Evolutionary conservation across 768 basidiomycete species (phyloP), one percentile per base, ranked within the genome.

Genomic region (Cystofilobasidium macerans): DNA sequence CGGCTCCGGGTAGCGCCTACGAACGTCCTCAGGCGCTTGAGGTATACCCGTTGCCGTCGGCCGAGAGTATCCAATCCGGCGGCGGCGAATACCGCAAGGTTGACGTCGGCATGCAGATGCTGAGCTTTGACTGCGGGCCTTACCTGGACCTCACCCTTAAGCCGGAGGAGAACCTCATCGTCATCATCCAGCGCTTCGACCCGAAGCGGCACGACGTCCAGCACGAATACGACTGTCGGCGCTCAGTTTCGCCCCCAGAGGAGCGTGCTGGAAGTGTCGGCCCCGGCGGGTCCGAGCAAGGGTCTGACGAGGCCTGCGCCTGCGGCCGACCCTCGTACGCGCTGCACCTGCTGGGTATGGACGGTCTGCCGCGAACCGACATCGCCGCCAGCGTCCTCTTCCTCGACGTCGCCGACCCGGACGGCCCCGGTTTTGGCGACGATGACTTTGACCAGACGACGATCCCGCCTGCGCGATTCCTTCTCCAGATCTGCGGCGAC

Each of bases 141-240:
- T 67, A 61, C 60, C 54, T 67, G 18, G 65, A 67, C 26, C 43
- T 67, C 14, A 62, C 65, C 18, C 65, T 67, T 42, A 60, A 67
- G 20, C 65, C 65, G 24, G 35, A 48, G 3, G 53, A 67, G 28
- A 48, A 67, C 61, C 59, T 67, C 36, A 57, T 67, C 59, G 51
- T 26, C 42, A 32, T 67, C 40, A 32, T 60, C 36, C 43, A 42
- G 28, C 59, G 65, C 22, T n/a, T 22, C 42, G 40, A n/a, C 32
- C 63, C 6, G 24, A 42, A 36, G 40, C 36, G 12, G 22, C 47
- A 1, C 32, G 38, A 14, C n/a, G 61, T 8, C 2, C 24, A n/a
- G 14, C 30, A 42, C 53, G 42, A 4, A 7, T 20, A 18, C 11
- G 30, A 12, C n/a, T 58, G n/a, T 14, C n/a, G n/a, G 9, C 57